A percentile compares a stretch with the other conserved stretches of the same genome.
Evolutionary conservation across 305 asterid species (phyloP).

Genomic region (Plantago coronopus): DNA sequence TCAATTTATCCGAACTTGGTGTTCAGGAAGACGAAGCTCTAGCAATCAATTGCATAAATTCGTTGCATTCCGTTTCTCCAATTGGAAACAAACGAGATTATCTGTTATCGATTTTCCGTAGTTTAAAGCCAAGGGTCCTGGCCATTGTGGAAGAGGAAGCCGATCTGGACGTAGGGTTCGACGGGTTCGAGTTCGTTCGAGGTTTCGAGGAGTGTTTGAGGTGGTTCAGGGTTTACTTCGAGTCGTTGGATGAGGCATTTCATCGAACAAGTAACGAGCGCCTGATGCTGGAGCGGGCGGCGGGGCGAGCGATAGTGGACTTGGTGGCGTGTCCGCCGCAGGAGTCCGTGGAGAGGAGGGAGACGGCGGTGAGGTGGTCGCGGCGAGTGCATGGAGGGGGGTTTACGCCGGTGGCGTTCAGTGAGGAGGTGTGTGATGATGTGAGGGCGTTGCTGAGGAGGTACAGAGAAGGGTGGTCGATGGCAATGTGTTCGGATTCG

Average conservation of each 20-base stretch:
- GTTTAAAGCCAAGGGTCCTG: slow-evolving; percentile 62
- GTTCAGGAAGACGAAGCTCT: slow-evolving; percentile 69
- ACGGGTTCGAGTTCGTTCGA: slow-evolving; percentile 50
- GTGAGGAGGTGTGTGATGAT: slow-evolving; percentile 90
- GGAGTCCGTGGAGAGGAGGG: slow-evolving; percentile 79
- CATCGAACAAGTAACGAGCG: slow-evolving; percentile 72
- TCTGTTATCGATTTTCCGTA: slow-evolving; percentile 49
- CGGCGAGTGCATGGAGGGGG: slow-evolving; percentile 67
- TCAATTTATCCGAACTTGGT: slow-evolving; percentile 44
- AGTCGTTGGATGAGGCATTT: slow-evolving; percentile 81
- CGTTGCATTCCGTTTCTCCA: slow-evolving; percentile 59
- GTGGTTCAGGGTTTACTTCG: slow-evolving; percentile 97
- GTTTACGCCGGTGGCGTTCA: slow-evolving; percentile 38
- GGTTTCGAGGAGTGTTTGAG: slow-evolving; percentile 77
- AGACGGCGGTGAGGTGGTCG: slow-evolving; percentile 78
- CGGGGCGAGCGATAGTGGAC: slow-evolving; percentile 86
- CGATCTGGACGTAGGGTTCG: slow-evolving; percentile 66
- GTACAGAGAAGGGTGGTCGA: slow-evolving; percentile 96
- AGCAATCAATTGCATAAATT: slow-evolving; percentile 69
- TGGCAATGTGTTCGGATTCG: slow-evolving; percentile 57
- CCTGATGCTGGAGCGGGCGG: slow-evolving; percentile 82
- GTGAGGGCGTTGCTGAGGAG: slow-evolving; percentile 82
- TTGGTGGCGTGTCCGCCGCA: slow-evolving; percentile 65
- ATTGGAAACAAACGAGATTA: slow-evolving; percentile 44
- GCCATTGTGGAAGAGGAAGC: slow-evolving; percentile 92